Percentiles rank a stretch among this genome's conserved stretches.
phyloP scores from a whole-genome alignment of 495 filamentous ascomycete species.

The Xylaria longipes region DNA sequence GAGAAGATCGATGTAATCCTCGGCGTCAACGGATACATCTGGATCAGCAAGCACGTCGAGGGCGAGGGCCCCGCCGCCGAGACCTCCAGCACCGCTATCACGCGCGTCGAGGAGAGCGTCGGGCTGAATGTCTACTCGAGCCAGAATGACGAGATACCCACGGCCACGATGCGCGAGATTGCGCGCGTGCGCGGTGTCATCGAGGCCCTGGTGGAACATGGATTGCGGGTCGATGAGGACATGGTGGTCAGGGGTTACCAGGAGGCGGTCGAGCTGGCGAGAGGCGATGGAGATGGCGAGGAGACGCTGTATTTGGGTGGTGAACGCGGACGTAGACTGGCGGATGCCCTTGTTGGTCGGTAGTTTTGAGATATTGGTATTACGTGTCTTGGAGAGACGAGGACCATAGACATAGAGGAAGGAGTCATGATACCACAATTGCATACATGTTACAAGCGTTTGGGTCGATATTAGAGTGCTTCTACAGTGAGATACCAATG shows the following conservation, averaged over 20 bases:
- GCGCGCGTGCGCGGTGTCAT: constrained; percentile 80
- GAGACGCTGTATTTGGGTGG: constrained; percentile 73
- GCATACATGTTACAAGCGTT: neutral
- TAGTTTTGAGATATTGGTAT: neutral
- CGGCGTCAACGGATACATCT: constrained; percentile 95
- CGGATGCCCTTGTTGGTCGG: constrained; percentile 61
- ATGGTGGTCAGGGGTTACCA: constrained; percentile 85
- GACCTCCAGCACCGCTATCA: constrained; percentile 60
- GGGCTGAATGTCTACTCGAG: constrained; percentile 77
- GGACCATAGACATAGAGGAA: neutral
- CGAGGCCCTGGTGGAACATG: constrained; percentile 77
- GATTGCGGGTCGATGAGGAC: constrained; percentile 88
- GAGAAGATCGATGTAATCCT: constrained; percentile 87
- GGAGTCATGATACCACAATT: constrained; percentile 18
- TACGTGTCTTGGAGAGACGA: neutral
- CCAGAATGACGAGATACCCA: constrained; percentile 82
- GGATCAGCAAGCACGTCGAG: constrained; percentile 81
- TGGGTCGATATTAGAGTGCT: neutral
- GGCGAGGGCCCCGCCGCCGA: constrained; percentile 51
- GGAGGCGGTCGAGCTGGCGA: constrained; percentile 73
- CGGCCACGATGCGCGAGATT: constrained; percentile 85
- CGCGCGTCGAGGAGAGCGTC: constrained; percentile 81
- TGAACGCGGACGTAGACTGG: constrained; percentile 67
- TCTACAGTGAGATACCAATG: neutral
- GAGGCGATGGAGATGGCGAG: constrained; percentile 58